phyloP scores from a whole-genome alignment of 1,284 basidiomycete genomes.

The Kwoniella shivajii region DNA sequence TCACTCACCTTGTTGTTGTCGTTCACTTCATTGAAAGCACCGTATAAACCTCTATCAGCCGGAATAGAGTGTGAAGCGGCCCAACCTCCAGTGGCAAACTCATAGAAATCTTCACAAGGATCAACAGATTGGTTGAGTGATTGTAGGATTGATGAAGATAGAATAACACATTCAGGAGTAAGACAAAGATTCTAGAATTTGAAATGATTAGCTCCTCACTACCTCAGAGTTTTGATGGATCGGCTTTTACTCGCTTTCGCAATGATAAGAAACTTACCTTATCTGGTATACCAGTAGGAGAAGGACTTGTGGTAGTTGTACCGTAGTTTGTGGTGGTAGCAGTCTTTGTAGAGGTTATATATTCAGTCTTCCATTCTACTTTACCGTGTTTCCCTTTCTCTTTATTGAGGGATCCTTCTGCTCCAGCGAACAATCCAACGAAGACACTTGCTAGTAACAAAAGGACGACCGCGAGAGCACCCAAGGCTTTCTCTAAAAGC shows the following conservation, averaged over 20 bases:
- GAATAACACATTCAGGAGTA: constrained; percentile 75
- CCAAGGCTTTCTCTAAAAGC: constrained; percentile 79
- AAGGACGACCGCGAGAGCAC: constrained; percentile 71
- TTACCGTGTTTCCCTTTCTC: constrained; percentile 37
- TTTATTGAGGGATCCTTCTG: constrained; percentile 71
- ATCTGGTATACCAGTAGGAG: constrained; percentile 44
- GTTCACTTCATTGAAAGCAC: constrained; percentile 53
- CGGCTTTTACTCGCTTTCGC: no score
- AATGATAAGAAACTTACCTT: constrained; percentile 26
- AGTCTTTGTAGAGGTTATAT: constrained; percentile 51
- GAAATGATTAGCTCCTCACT: background rate
- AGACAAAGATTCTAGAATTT: constrained; percentile 67
- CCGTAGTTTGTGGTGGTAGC: constrained; percentile 35
- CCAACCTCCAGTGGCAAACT: constrained; percentile 87
- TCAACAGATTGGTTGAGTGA: constrained; percentile 79
- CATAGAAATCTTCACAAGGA: constrained; percentile 95
- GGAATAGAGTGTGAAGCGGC: constrained; percentile 76
- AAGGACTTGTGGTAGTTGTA: constrained; percentile 32
- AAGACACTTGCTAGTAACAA: constrained; percentile 82
- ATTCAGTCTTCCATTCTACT: constrained; percentile 40
- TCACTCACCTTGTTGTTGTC: constrained; percentile 52
- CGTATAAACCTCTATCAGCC: constrained; percentile 71
- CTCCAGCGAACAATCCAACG: constrained; percentile 87
- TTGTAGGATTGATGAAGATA: constrained; percentile 79
- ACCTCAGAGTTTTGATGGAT: background rate